Percentiles rank a stretch among this genome's conserved stretches.
Evolutionary conservation across 2,329 filamentous ascomycete species (phyloP).

Genomic region (Didymella pinodella): DNA sequence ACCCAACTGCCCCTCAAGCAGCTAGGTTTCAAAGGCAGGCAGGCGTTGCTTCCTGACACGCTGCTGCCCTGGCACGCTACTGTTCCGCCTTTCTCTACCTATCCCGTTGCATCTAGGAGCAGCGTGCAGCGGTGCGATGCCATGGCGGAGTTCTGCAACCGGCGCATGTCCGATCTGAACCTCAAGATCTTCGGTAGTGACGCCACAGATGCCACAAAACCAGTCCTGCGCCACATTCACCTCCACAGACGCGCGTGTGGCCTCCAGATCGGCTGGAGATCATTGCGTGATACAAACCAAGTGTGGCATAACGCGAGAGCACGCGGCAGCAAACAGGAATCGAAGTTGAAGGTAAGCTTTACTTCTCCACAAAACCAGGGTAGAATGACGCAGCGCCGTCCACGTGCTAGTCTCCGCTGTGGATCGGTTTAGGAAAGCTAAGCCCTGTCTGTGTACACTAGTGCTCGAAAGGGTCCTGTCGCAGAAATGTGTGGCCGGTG

Average conservation of each 20-base stretch:
- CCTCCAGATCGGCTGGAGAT: slow-evolving; percentile 21
- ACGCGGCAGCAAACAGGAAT: slow-evolving; percentile 32
- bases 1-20: background rate
- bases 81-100: slow-evolving; percentile 22
- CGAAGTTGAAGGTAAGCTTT: slow-evolving; percentile 35
- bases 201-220: slow-evolving; percentile 25
- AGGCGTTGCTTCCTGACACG: slow-evolving; percentile 3
- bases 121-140: background rate
- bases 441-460: slow-evolving; percentile 15
- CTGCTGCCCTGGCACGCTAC: slow-evolving; percentile 6
- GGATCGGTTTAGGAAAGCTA: slow-evolving; percentile 21
- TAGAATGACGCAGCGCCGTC: slow-evolving; percentile 39
- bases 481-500: slow-evolving; percentile 27
- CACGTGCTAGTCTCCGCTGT: slow-evolving; percentile 28
- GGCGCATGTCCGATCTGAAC: slow-evolving; percentile 15
- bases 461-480: slow-evolving; percentile 19
- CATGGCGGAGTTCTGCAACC: slow-evolving; percentile 2
- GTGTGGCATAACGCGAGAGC: slow-evolving; percentile 16
- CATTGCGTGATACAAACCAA: slow-evolving; percentile 18
- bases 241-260: slow-evolving; percentile 20
- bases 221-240: slow-evolving; percentile 15
- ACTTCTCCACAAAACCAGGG: slow-evolving; percentile 29
- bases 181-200: slow-evolving; percentile 28
- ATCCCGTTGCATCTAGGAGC: slow-evolving; percentile 20
- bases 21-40: background rate